Conservation (phyloP, 495 filamentous ascomycete species). For the Hypoxylon lenormandii region DNA sequence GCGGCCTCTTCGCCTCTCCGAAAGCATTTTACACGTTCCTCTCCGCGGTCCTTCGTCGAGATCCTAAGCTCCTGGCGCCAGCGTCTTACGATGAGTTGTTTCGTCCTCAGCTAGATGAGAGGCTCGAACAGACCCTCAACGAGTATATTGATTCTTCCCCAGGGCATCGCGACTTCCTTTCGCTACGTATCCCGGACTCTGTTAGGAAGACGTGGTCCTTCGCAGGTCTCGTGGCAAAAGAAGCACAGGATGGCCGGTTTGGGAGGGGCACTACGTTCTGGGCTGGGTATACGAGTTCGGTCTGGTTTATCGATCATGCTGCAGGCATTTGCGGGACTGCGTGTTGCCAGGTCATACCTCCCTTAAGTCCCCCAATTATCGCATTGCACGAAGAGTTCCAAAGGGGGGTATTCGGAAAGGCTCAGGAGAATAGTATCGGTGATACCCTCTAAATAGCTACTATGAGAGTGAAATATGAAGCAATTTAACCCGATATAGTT, state of each 20-base stretch:
- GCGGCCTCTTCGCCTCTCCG: slow-evolving; percentile 63
- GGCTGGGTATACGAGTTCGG: slow-evolving; percentile 30
- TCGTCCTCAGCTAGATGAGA: slow-evolving; percentile 59
- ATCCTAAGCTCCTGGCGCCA: slow-evolving; percentile 58
- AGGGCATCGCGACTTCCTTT: slow-evolving; percentile 9
- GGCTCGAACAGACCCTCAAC: slow-evolving; percentile 28
- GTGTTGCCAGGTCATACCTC: slow-evolving; percentile 35
- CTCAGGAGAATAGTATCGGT: no score
- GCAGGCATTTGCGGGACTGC: slow-evolving; percentile 31
- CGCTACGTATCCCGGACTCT: slow-evolving; percentile 24
- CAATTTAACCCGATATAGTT: no score
- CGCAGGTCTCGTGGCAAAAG: slow-evolving; percentile 45
- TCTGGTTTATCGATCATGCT: slow-evolving; percentile 41
- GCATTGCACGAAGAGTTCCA: slow-evolving; percentile 34
- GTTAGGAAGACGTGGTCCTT: slow-evolving; percentile 36
- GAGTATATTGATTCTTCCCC: slow-evolving; percentile 18
- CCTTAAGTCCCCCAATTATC: slow-evolving; percentile 30
- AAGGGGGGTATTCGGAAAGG: slow-evolving; percentile 20
- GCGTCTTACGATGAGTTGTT: slow-evolving; percentile 67
- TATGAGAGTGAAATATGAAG: no score
- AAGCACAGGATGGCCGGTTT: slow-evolving; percentile 37
- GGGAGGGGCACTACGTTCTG: slow-evolving; percentile 23
- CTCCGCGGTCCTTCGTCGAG: slow-evolving; percentile 57
- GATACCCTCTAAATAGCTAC: no score
- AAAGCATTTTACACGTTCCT: slow-evolving; percentile 65